Percentiles rank a stretch among this genome's conserved stretches.
Conservation (phyloP, 306 rosid species). For the Hippophae rhamnoides region DNA sequence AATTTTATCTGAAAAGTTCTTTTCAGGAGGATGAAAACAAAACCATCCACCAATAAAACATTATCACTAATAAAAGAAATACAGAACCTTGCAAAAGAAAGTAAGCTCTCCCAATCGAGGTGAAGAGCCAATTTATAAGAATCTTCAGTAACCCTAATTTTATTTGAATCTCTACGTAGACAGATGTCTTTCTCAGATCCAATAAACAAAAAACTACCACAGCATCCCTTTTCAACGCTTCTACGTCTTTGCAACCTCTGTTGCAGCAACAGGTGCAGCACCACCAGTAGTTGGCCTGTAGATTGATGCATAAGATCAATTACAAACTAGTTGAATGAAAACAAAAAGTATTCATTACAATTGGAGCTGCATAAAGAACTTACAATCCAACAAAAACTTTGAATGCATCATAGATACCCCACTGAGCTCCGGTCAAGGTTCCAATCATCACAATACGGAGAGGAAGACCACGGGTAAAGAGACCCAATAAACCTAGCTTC, state of each 20-base stretch:
- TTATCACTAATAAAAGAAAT: no score
- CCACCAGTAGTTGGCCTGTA: constrained; percentile 96
- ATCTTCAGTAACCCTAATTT: constrained; percentile 33
- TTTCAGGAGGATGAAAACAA: no score
- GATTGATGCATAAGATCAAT: not conserved
- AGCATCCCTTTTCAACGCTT: constrained; percentile 3
- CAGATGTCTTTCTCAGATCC: constrained; percentile 18
- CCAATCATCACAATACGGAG: constrained; percentile 96
- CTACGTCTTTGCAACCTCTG: constrained; percentile 28
- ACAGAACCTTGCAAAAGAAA: constrained; percentile 22
- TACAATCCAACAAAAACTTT: constrained; percentile 92
- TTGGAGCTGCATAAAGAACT: constrained; percentile 24
- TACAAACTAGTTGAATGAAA: not conserved
- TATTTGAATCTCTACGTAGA: constrained; percentile 37
- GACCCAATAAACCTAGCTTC: constrained; percentile 72
- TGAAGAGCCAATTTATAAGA: constrained; percentile 33
- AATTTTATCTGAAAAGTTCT: no score
- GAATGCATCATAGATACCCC: constrained; percentile 96
- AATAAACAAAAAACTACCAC: constrained; percentile 18
- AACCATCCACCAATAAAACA: no score
- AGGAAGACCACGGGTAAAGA: constrained; percentile 90
- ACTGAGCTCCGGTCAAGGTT: constrained; percentile 95
- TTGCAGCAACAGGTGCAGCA: constrained; percentile 27
- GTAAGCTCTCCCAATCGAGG: constrained; percentile 14
- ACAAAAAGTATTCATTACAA: constrained; percentile 1